phyloP scores from a whole-genome alignment of 2,329 filamentous ascomycete species.

The Hymenoscyphus fraxineus region DNA sequence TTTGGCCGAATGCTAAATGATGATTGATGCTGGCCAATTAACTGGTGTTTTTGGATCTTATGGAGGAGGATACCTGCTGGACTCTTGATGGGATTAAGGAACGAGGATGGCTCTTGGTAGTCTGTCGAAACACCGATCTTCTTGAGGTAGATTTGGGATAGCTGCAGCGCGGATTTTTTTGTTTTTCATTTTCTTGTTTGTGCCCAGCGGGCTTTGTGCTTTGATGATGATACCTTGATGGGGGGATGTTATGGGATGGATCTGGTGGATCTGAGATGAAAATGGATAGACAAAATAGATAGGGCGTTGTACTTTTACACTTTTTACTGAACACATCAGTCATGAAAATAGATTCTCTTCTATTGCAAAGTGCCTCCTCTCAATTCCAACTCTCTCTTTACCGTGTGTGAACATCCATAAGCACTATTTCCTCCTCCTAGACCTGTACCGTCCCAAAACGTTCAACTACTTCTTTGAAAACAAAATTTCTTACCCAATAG shows the following conservation, averaged over 20 bases:
- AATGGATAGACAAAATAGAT: neutral
- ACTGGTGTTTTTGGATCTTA: neutral
- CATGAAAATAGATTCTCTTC: neutral
- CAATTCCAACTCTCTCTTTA: neutral
- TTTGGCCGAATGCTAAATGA: neutral
- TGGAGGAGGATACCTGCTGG: neutral
- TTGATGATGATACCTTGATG: neutral
- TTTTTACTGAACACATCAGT: no score
- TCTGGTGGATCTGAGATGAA: neutral
- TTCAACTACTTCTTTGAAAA: no score
- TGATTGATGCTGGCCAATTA: neutral
- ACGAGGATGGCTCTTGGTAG: neutral
- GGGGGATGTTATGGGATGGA: neutral
- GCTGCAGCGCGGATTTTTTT: neutral
- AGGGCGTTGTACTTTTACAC: neutral
- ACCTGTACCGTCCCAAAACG: no score
- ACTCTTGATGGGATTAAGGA: neutral
- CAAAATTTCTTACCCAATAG: no score
- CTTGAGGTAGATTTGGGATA: neutral
- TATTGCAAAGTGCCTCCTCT: neutral
- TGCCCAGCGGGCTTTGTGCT: neutral
- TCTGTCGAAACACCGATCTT: neutral
- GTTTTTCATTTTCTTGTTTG: no score
- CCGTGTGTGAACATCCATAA: no score
- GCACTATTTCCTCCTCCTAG: no score